These are phyloP conservation scores for Pestalotiopsis sp. DNA, from an alignment of 2,329 filamentous ascomycete genomes.

Conservation along the genomic window DNA sequence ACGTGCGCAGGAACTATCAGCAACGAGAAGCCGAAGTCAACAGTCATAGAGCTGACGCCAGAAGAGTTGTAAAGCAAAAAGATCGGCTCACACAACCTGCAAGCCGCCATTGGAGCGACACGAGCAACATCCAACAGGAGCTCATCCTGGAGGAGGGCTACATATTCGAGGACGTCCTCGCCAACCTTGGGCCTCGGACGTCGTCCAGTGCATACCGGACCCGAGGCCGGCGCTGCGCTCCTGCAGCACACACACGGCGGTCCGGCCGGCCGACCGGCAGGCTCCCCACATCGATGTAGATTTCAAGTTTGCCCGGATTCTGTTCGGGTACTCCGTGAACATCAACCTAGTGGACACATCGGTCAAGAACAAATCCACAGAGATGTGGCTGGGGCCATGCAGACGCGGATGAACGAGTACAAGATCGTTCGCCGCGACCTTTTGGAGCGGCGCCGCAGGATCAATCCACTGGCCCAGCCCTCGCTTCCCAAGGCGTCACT, in stretches of 20 bases:
- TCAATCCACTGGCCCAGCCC: constrained; percentile 24
- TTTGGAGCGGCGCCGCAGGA: too few relatives aligned
- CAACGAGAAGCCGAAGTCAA: background rate
- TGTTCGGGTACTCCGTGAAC: constrained; percentile 50
- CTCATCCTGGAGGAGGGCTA: constrained; percentile 20
- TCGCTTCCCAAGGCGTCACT: constrained; percentile 44
- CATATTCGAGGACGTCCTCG: constrained; percentile 22
- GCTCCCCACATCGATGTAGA: constrained; percentile 43
- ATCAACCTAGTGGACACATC: constrained; percentile 46
- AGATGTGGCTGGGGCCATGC: constrained; percentile 53
- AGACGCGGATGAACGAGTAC: constrained; percentile 28
- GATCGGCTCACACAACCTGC: constrained; percentile 28
- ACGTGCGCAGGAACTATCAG: background rate
- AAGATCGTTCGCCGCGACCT: too few relatives aligned
- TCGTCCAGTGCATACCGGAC: constrained; percentile 39
- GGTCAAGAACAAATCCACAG: constrained; percentile 49
- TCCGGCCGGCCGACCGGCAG: constrained; percentile 38
- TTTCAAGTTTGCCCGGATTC: constrained; percentile 50
- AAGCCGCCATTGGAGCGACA: constrained; percentile 33
- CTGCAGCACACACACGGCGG: constrained; percentile 41
- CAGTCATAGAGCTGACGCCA: constrained; percentile 16
- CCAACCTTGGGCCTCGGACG: constrained; percentile 36
- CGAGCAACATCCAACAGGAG: constrained; percentile 25
- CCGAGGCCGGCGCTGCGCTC: constrained; percentile 38
- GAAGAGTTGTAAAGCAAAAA: constrained; percentile 24